Conservation (phyloP, 164 flowering plant species). For the Brasenia schreberi region DNA sequence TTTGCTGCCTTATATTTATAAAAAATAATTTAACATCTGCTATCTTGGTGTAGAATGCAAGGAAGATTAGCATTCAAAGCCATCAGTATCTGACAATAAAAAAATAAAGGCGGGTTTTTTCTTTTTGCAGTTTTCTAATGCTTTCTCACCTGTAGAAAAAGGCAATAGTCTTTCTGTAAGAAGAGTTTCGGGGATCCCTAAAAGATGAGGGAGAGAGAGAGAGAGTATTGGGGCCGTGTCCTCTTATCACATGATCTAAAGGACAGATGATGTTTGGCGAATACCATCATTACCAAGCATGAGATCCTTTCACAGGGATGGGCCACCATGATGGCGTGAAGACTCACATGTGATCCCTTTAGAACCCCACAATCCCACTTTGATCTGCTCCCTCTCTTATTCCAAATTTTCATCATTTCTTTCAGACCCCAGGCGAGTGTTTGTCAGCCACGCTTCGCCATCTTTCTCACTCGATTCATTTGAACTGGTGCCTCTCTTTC, state of each 20-base stretch:
- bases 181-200: not conserved
- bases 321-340: constrained; percentile 2
- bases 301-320: not conserved
- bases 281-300: not conserved
- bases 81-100: not conserved
- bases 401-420: not conserved
- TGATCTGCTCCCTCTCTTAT: not conserved
- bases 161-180: not conserved
- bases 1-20: too few relatives aligned
- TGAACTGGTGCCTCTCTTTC: not conserved
- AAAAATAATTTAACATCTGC: not conserved
- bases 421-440: not conserved
- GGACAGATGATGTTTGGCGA: not conserved
- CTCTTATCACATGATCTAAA: not conserved
- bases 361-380: not conserved
- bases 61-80: not conserved
- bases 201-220: not conserved
- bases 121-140: not conserved
- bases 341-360: constrained; percentile 1
- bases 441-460: not conserved
- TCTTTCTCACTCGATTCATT: not conserved
- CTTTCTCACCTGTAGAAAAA: not conserved
- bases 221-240: not conserved
- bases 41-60: not conserved
- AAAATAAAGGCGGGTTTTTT: not conserved